These are phyloP conservation scores for Claviceps sp. DNA, from an alignment of 2,329 filamentous ascomycete genomes.

Conservation along the genomic window DNA sequence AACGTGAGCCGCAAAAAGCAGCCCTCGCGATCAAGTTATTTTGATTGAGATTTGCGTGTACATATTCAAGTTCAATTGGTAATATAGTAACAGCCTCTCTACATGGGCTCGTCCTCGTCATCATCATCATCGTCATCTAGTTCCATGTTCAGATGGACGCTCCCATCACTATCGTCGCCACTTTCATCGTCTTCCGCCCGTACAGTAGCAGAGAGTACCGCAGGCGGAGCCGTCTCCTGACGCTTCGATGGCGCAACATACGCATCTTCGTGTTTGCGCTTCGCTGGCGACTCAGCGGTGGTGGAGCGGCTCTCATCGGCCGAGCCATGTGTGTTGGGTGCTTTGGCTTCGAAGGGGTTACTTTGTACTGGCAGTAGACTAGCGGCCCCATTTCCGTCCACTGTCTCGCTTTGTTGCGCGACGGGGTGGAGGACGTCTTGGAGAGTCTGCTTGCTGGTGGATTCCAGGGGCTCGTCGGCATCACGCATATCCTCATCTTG, in stretches of 20 bases:
- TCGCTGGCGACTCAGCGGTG: conserved; percentile 18
- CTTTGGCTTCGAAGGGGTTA: conserved; percentile 23
- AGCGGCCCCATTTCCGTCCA: conserved; percentile 12
- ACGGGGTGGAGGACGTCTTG: conserved; percentile 10
- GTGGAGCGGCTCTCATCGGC: conserved; percentile 1
- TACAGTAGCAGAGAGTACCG: conserved; percentile 10
- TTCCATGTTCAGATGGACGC: conserved; percentile 46
- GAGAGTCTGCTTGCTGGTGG: background rate
- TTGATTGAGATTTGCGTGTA: no score
- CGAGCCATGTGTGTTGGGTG: background rate
- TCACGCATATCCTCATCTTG: conserved; percentile 9
- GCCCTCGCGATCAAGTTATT: no score
- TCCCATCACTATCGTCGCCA: conserved; percentile 31
- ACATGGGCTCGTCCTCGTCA: conserved; percentile 21
- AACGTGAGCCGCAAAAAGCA: no score
- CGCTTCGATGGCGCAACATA: conserved; percentile 24
- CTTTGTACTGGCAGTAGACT: conserved; percentile 17
- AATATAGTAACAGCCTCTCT: no score
- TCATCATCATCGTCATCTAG: conserved; percentile 38
- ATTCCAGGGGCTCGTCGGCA: background rate
- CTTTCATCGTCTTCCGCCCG: conserved; percentile 27
- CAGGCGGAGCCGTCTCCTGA: conserved; percentile 23
- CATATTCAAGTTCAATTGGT: no score
- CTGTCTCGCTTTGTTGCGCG: conserved; percentile 7
- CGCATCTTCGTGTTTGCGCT: conserved; percentile 26